Evolutionary conservation across 352 stramenopile species (phyloP), one percentile per base, ranked within the genome.

Genomic region (Aphanomyces astaci): DNA sequence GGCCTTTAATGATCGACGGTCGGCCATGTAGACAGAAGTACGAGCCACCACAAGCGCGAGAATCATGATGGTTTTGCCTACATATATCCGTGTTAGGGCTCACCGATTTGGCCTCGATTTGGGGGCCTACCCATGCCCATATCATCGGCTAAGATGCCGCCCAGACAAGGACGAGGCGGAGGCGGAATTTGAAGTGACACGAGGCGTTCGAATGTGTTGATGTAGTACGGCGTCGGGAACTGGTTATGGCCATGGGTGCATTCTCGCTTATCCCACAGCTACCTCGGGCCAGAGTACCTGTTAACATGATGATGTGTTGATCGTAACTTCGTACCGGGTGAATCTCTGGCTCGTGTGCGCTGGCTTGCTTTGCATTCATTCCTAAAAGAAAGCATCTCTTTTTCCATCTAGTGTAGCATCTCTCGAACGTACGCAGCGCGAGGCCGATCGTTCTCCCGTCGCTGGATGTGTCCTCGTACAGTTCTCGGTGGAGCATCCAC

Each of bases 91-190:
- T 73, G 3, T 19, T 40, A 51, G 13, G 19, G 4, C 13, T 59
- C 31, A 39, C 27, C 36, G 13, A 60, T n/a, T n/a, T n/a, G n/a
- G n/a, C n/a, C n/a, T 25, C 33, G 43, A 57, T 36, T 64, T 67
- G 30, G 66, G 43, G 32, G 72, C 72, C 66, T 82, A 78, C 89
- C 90, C 80, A 97, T 90, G 54, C 90, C 90, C 89, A 96, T 96
- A 56, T 96, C 90, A 40, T 97, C 90, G 1, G 87, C 88, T 19
- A 97, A 72, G 65, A 97, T 96, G 22, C 90, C 90, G 27, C 88
- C 88, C 9, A 80, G 72, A 25, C 81, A 92, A 10, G 80, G 87
- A 17, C 64, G 69, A 31, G 82, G 84, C 53, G 76, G 79, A 53
- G 78, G 54, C 19, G 81, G 87, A 2, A 73, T 74, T 39, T 64